Evolutionary conservation across 148 eudicot genomes (phyloP).

Genomic region (Oxyria digyna): DNA sequence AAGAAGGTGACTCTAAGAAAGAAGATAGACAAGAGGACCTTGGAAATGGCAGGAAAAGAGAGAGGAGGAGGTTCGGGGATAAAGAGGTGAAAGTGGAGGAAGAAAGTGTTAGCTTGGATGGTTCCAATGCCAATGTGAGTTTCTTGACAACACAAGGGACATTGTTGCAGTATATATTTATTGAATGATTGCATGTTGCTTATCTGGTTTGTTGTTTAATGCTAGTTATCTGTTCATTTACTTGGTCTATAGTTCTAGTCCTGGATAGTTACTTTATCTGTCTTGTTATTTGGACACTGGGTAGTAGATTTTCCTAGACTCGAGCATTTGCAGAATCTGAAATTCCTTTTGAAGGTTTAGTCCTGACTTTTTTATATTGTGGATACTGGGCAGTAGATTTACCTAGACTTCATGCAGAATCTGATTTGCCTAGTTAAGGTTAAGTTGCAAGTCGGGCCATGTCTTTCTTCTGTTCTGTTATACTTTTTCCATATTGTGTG

Average conservation of each 20-base stretch:
- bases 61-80: constrained; percentile 18
- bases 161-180: not conserved
- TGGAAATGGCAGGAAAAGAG: constrained; percentile 16
- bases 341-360: not conserved
- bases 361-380: not conserved
- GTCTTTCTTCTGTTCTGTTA: not conserved
- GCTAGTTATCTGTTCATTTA: not conserved
- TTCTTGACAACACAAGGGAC: not conserved
- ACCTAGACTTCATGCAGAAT: not conserved
- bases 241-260: not conserved
- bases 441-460: not conserved
- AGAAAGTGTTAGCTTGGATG: constrained; percentile 9
- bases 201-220: not conserved
- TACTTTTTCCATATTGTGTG: not conserved
- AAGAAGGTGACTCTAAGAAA: constrained; percentile 13
- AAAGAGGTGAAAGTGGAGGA: constrained; percentile 15
- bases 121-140: constrained; percentile 41
- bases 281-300: not conserved
- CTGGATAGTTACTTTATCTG: not conserved
- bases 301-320: not conserved
- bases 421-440: not conserved
- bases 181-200: not conserved
- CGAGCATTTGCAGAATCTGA: not conserved
- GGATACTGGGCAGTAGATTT: not conserved
- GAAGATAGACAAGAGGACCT: constrained; percentile 10